phyloP scores from a whole-genome alignment of 345 rosid genomes.

The Aquilaria yunnanensis region DNA sequence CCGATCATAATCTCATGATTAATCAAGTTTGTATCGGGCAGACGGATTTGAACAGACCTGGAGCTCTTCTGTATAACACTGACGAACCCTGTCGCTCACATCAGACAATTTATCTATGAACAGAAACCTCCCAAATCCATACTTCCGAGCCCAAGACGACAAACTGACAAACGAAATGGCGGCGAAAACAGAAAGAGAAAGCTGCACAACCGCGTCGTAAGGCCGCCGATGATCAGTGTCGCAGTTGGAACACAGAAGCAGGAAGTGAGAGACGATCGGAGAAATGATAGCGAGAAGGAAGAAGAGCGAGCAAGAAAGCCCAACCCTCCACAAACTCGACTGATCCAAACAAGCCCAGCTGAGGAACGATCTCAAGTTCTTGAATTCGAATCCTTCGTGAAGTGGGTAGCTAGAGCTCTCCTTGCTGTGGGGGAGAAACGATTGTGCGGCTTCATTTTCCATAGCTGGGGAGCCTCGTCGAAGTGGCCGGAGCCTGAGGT shows the following conservation, averaged over 20 bases:
- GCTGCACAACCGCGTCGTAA: constrained; percentile 63
- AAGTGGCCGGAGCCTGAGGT: constrained; percentile 4
- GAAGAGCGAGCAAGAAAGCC: constrained; percentile 69
- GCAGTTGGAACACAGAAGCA: constrained; percentile 54
- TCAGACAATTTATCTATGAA: constrained; percentile 65
- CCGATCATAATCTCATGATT: no score
- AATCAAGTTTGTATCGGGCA: no score
- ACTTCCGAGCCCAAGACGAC: constrained; percentile 62
- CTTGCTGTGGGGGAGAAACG: constrained; percentile 9
- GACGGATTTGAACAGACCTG: constrained; percentile 27
- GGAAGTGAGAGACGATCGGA: constrained; percentile 71
- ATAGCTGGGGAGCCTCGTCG: constrained; percentile 21
- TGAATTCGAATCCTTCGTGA: constrained; percentile 25
- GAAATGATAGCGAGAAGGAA: constrained; percentile 47
- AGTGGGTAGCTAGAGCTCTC: neutral
- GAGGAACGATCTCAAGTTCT: constrained; percentile 39
- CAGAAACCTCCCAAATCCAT: constrained; percentile 59
- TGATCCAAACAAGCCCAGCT: constrained; percentile 56
- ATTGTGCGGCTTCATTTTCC: constrained; percentile 26
- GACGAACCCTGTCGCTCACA: constrained; percentile 43
- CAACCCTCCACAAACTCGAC: constrained; percentile 39
- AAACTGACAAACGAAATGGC: constrained; percentile 57
- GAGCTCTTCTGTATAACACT: constrained; percentile 54
- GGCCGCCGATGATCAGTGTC: constrained; percentile 66
- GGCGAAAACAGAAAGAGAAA: constrained; percentile 69